Base-by-base conservation (phyloP, 371 early-diverging fungal species). In the Encephalitozoon intestinalis region DNA sequence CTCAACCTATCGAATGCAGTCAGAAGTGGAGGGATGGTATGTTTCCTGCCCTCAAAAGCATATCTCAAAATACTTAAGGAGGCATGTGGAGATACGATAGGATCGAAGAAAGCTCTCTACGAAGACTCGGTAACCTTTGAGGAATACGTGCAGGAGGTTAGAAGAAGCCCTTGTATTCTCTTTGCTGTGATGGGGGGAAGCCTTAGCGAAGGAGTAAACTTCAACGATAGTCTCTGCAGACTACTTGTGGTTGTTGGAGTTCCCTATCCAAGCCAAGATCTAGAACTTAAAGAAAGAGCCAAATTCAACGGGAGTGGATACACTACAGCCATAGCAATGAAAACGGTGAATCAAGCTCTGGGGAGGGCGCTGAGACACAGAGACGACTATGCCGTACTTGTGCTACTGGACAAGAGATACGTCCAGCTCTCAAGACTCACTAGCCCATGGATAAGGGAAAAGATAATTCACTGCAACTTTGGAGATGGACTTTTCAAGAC, bases 121-220 rank as follows among this genome's bases (percentile, higher is more conserved):
- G 84, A 82, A 43, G 79, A 81, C 25, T 31, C 39, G 15, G n/a
- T 21, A 18, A 44, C 8, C 23, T 73, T 81, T 52, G 67, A 73
- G 34, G 69, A 69, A 21, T 80, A 74, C 53, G 37, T 4, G 11
- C 9, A 31, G 23, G 50, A 49, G 46, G 54, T 51, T 28, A 74
- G 64, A 39, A 66, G 46, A 2, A 25, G 69, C 11, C 70, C 72
- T 25, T 91, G 92, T 0, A 78, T 96, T 11, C 77, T 98, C 51
- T 85, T 97, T 51, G 90, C 91, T 69, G 96, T 98, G 0, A 92
- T 98, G 1, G 93, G 94, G 23, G 99, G 97, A 5, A 91, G 90
- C 79, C 87, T 97, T 87, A 92, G 92, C 69, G 97, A 98, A 84
- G 98, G 97, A 3, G 94, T 96, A 80, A 94, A 96, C 80, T 94